phyloP scores from a whole-genome alignment of 2,329 filamentous ascomycete genomes.

The Beauveria caledonica region DNA sequence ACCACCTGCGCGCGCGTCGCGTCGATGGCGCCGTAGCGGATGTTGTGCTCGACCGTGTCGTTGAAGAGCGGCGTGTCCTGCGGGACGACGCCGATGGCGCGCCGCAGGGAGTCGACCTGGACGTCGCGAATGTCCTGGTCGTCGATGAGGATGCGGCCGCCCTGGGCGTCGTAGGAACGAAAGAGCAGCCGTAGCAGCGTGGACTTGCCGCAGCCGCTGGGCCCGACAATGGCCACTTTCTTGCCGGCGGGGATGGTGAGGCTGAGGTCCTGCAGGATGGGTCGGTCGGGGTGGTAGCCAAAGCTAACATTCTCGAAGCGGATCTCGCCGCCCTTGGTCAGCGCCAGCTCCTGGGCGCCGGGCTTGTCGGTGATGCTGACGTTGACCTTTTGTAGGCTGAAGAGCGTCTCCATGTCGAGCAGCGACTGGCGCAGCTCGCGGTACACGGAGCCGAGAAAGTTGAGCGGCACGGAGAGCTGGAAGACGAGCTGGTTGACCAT shows the following conservation, averaged over 20 bases:
- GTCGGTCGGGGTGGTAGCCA: constrained; percentile 78
- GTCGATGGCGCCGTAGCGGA: constrained; percentile 78
- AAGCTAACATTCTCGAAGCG: constrained; percentile 92
- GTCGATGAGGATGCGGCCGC: constrained; percentile 81
- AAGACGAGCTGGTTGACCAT: constrained; percentile 99
- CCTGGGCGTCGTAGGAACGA: constrained; percentile 85
- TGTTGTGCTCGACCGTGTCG: constrained; percentile 91
- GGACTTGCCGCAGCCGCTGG: constrained; percentile 92
- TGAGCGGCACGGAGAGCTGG: constrained; percentile 91
- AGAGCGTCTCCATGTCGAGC: constrained; percentile 96
- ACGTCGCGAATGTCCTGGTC: constrained; percentile 86
- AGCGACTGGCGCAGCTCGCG: constrained; percentile 90
- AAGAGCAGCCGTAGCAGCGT: constrained; percentile 87
- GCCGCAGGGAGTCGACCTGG: constrained; percentile 70
- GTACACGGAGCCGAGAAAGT: constrained; percentile 97
- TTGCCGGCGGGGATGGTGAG: constrained; percentile 91
- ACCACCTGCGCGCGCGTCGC: constrained; percentile 65
- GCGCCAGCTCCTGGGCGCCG: constrained; percentile 61
- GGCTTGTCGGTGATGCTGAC: constrained; percentile 73
- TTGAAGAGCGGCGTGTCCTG: constrained; percentile 98
- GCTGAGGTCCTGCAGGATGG: constrained; percentile 75
- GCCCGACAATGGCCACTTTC: constrained; percentile 92
- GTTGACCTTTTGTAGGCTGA: constrained; percentile 95
- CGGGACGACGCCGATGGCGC: constrained; percentile 86
- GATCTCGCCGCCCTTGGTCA: constrained; percentile 78